phyloP scores from a whole-genome alignment of 306 rosid genomes.

The Dryas alaskensis region DNA sequence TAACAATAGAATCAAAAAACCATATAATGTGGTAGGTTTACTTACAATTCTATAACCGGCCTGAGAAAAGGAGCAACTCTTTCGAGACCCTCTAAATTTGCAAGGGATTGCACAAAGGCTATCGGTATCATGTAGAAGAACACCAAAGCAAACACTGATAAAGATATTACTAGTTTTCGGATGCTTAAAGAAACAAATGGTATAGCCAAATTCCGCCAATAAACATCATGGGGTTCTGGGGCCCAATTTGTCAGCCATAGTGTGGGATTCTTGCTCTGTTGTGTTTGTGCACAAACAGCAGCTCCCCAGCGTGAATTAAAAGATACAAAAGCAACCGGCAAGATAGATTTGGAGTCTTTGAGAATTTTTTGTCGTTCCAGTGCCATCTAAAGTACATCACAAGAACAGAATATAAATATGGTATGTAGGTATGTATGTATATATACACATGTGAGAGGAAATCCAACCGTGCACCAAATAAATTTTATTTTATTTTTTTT shows the following conservation, averaged over 20 bases:
- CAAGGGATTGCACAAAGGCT: slow-evolving; percentile 97
- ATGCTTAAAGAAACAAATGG: slow-evolving; percentile 87
- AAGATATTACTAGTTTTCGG: slow-evolving; percentile 63
- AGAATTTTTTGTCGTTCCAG: slow-evolving; percentile 72
- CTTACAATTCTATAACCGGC: slow-evolving; percentile 91
- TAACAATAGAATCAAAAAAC: not conserved
- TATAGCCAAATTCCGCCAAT: slow-evolving; percentile 88
- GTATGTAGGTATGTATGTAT: not conserved
- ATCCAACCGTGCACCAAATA: slow-evolving; percentile 3
- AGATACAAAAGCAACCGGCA: slow-evolving; percentile 89
- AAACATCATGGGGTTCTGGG: slow-evolving; percentile 87
- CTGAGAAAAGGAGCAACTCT: slow-evolving; percentile 97
- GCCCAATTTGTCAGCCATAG: slow-evolving; percentile 96
- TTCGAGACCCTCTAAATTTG: slow-evolving; percentile 97
- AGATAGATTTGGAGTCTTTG: slow-evolving; percentile 70
- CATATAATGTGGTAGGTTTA: slow-evolving; percentile 19
- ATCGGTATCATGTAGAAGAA: slow-evolving; percentile 99
- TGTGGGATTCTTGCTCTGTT: slow-evolving; percentile 89
- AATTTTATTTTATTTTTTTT: too few species aligned
- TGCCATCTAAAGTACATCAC: slow-evolving; percentile 52
- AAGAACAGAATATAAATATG: not conserved
- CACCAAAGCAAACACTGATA: slow-evolving; percentile 76
- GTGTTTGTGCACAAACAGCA: slow-evolving; percentile 96
- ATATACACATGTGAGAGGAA: slow-evolving; percentile 7
- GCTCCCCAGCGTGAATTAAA: slow-evolving; percentile 95